Percentiles rank a stretch among this genome's conserved stretches.
Evolutionary conservation across 257 asterid genomes (phyloP).

Genomic region (Lantana camara): DNA sequence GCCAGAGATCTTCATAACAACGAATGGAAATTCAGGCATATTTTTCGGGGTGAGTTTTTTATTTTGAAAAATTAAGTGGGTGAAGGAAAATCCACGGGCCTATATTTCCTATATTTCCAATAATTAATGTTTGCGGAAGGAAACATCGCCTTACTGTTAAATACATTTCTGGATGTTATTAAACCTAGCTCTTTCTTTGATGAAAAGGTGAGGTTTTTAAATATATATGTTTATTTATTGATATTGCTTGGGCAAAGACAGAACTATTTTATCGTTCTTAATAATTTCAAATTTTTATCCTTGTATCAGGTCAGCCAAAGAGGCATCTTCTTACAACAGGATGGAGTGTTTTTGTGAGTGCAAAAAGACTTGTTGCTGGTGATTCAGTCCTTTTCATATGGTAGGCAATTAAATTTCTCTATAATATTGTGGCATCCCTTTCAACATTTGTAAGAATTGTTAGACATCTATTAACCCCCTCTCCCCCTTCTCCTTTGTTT

Average conservation of each 20-base stretch:
- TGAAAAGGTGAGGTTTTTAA: too few relatives aligned
- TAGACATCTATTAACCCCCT: too few relatives aligned
- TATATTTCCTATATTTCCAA: too few relatives aligned
- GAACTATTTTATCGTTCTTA: slow-evolving; percentile 1
- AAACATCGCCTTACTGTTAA: too few relatives aligned
- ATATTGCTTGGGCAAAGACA: slow-evolving; percentile 5
- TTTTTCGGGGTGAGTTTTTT: slow-evolving; percentile 65
- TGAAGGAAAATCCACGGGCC: too few relatives aligned
- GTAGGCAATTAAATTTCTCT: slow-evolving; percentile 34
- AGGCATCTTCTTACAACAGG: slow-evolving; percentile 88
- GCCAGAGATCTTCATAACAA: slow-evolving; percentile 82
- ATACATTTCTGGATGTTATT: too few relatives aligned
- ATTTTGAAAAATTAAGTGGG: background rate
- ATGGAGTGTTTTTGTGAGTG: slow-evolving; percentile 84
- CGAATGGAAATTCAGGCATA: slow-evolving; percentile 88
- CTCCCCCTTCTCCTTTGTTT: background rate
- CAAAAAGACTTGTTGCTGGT: slow-evolving; percentile 84
- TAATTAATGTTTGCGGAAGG: too few relatives aligned
- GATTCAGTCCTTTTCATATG: slow-evolving; percentile 86
- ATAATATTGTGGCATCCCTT: too few relatives aligned
- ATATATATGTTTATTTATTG: background rate
- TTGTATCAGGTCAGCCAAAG: slow-evolving; percentile 77
- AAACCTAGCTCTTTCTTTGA: too few relatives aligned
- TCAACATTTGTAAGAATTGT: background rate
- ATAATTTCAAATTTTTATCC: background rate